Percentiles rank a stretch among this genome's conserved stretches.
Evolutionary conservation across 2,329 filamentous ascomycete species (phyloP).

Genomic region (Fusarium kyushuense): DNA sequence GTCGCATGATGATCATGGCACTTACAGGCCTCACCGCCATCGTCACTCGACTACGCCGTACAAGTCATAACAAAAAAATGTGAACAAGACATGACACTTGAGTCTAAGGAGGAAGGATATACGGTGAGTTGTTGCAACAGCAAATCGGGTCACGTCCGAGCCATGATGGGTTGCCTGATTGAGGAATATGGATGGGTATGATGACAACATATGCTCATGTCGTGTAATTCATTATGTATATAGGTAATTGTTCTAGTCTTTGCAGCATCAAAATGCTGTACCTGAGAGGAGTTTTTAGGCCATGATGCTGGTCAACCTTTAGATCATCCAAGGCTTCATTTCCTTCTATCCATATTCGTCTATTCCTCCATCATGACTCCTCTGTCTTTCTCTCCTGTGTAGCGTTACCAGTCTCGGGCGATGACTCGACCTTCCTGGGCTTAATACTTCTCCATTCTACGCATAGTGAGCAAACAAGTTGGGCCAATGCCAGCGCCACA

Average conservation of each 20-base stretch:
- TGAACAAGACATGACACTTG: not conserved
- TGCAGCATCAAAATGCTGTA: not conserved
- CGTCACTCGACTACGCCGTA: slow-evolving; percentile 29
- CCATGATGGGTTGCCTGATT: slow-evolving; percentile 6
- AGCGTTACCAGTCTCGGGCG: slow-evolving; percentile 4
- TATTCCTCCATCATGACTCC: slow-evolving; percentile 26
- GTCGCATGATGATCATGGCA: slow-evolving; percentile 42
- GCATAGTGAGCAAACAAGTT: slow-evolving; percentile 67
- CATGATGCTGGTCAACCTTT: not conserved
- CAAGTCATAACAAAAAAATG: slow-evolving; percentile 4
- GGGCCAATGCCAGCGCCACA: slow-evolving; percentile 66
- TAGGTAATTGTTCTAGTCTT: slow-evolving; percentile 7
- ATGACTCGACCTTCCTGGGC: slow-evolving; percentile 55
- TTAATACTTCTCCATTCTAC: slow-evolving; percentile 79
- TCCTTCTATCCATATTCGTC: not conserved
- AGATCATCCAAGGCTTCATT: no score
- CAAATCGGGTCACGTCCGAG: slow-evolving; percentile 15
- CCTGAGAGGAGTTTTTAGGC: not conserved
- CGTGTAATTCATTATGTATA: not conserved
- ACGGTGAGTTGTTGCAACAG: not conserved
- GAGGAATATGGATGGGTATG: not conserved
- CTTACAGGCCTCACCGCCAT: slow-evolving; percentile 36
- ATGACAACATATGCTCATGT: not conserved
- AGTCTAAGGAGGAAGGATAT: not conserved
- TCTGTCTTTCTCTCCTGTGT: slow-evolving; percentile 20